phyloP scores from a whole-genome alignment of 1,284 basidiomycete genomes.

The Irpex lacteus region DNA sequence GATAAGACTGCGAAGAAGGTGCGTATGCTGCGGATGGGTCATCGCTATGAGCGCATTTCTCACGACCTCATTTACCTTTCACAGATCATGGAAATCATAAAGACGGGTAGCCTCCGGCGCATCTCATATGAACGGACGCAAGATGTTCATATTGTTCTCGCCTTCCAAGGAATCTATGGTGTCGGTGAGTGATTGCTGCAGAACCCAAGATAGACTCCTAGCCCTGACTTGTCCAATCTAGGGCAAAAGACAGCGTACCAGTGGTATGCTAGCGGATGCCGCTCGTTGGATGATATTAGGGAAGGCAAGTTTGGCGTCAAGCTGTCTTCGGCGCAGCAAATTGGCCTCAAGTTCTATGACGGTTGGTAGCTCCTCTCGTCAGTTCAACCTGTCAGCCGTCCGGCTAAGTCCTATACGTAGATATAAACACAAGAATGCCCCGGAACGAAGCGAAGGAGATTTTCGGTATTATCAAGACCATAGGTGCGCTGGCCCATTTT shows the following conservation, averaged over 20 bases:
- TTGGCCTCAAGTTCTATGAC: slow-evolving; percentile 78
- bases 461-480: slow-evolving; percentile 66
- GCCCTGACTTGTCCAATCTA: slow-evolving; percentile 22
- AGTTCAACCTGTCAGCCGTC: not conserved
- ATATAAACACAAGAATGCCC: slow-evolving; percentile 82
- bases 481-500: slow-evolving; percentile 43
- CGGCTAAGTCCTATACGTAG: slow-evolving; percentile 30
- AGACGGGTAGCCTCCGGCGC: slow-evolving; percentile 63
- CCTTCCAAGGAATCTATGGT: slow-evolving; percentile 82
- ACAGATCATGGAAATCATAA: slow-evolving; percentile 76
- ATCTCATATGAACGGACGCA: slow-evolving; percentile 62
- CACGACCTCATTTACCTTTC: not conserved
- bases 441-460: slow-evolving; percentile 74
- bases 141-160: slow-evolving; percentile 47
- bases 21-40: slow-evolving; percentile 5
- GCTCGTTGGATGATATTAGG: slow-evolving; percentile 74
- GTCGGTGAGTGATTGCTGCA: slow-evolving; percentile 55
- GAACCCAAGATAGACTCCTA: not conserved
- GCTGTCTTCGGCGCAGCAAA: slow-evolving; percentile 65
- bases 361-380: slow-evolving; percentile 37
- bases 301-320: slow-evolving; percentile 56
- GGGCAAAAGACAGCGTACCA: slow-evolving; percentile 62
- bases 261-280: slow-evolving; percentile 77
- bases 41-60: not conserved
- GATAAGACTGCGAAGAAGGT: slow-evolving; percentile 77